Evolutionary conservation across 2,329 filamentous ascomycete species (phyloP), one percentile per base, ranked within the genome.

Genomic region (Claviceps maximensis): DNA sequence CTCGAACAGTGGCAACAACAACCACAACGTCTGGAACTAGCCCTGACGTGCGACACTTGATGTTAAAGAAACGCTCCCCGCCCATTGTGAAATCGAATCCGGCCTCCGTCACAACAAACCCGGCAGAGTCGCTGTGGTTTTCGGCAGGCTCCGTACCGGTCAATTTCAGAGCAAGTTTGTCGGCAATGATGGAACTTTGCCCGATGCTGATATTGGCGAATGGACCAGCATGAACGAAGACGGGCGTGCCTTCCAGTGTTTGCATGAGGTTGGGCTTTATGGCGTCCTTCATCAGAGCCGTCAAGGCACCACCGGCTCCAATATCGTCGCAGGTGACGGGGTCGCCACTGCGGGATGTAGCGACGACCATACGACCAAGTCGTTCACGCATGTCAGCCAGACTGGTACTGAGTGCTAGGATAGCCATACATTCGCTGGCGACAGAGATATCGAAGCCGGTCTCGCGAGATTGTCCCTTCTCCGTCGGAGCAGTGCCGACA

Each of bases 71-170:
- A 51, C 93, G 86, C 78, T 98, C 93, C 58, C 93, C 93, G 58
- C 93, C 93, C 93, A 98, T 98, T 63, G 93, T 97, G 73, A 98
- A 98, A 71, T 98, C 93, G 69, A 98, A 98, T 10, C 93, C 93
- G 51, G 93, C 91, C 70, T 98, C 93, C 1, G 93, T 98, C 40
- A 98, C 84, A 23, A 96, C 91, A 62, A 93, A 97, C 10, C 93
- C 93, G 31, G 87, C 81, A 76, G 93, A 91, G 60, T 83, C 75
- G 50, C 82, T 75, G 63, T 90, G 80, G 62, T 94, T 81, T 73
- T 97, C 93, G 59, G 95, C 91, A 6, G 83, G 79, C 71, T 98
- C 93, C 1, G 91, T 96, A 64, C 93, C 93, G 4, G 89, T 87
- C 58, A 98, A 84, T 77, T 98, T 98, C 58, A 98, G 76, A 1